Conservation (phyloP, 495 filamentous ascomycete species). For the Neurospora sp. region DNA sequence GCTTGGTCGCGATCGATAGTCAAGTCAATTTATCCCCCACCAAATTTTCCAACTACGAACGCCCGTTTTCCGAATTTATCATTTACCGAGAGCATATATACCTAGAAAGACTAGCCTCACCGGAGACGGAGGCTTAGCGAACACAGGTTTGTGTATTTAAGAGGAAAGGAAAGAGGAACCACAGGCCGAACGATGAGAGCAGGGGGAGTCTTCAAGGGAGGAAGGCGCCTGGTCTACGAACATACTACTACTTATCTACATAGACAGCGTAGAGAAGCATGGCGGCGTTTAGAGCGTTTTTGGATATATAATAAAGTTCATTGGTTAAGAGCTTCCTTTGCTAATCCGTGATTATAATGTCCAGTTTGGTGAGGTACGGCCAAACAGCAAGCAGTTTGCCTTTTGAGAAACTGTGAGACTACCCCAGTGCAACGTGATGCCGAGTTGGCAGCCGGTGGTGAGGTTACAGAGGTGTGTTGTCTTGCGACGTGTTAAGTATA, state of each 20-base stretch:
- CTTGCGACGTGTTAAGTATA: no score
- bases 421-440: neutral
- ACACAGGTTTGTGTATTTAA: neutral
- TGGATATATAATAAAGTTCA: neutral
- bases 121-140: neutral
- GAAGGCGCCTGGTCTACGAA: neutral
- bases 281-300: neutral
- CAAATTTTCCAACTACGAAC: no score
- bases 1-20: slow-evolving; percentile 55
- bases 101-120: neutral
- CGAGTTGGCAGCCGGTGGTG: neutral
- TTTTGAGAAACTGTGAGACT: neutral
- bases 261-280: neutral
- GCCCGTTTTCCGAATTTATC: neutral
- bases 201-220: no score
- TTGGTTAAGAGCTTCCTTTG: neutral
- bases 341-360: neutral
- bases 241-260: neutral
- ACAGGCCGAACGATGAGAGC: neutral
- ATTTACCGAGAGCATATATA: neutral
- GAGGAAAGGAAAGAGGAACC: neutral
- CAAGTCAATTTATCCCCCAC: no score
- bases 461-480: neutral
- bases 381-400: neutral
- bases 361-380: no score